Evolutionary conservation across 768 basidiomycete species (phyloP).

Genomic region (Lactarius indigo): DNA sequence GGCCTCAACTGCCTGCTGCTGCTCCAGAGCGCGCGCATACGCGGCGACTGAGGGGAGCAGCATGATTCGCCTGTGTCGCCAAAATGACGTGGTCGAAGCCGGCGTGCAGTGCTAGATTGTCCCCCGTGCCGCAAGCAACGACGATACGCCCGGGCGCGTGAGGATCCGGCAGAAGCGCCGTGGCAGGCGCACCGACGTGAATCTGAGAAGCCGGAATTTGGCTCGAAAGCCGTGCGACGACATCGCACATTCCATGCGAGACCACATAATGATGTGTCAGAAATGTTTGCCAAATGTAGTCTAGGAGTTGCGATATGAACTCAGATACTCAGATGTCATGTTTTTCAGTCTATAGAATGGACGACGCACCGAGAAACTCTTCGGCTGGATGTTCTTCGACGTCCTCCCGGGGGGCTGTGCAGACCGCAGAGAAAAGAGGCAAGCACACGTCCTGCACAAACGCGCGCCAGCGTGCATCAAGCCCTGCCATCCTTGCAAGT

Average conservation of each 20-base stretch:
- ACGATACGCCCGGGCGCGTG: slow-evolving; percentile 35
- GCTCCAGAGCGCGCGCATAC: slow-evolving; percentile 41
- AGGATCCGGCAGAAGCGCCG: slow-evolving; percentile 41
- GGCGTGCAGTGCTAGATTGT: slow-evolving; percentile 29
- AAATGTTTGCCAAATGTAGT: slow-evolving; percentile 68
- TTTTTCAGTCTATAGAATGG: too few relatives aligned
- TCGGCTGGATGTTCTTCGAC: slow-evolving; percentile 57
- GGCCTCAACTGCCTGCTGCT: neutral
- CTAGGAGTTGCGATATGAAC: slow-evolving; percentile 26
- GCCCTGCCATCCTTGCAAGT: slow-evolving; percentile 41
- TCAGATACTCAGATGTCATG: neutral
- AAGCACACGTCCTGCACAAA: slow-evolving; percentile 55
- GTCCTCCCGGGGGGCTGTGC: slow-evolving; percentile 57
- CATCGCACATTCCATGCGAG: slow-evolving; percentile 53
- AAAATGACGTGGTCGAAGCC: slow-evolving; percentile 69
- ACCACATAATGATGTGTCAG: slow-evolving; percentile 69
- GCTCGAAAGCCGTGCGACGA: slow-evolving; percentile 48
- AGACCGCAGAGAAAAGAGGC: slow-evolving; percentile 70
- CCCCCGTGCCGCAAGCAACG: slow-evolving; percentile 37
- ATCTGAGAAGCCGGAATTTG: slow-evolving; percentile 42
- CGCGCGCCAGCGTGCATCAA: slow-evolving; percentile 49
- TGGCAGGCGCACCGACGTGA: slow-evolving; percentile 53
- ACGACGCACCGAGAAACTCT: slow-evolving; percentile 68
- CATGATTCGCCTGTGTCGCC: slow-evolving; percentile 71
- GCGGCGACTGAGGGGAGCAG: slow-evolving; percentile 48